phyloP scores from a whole-genome alignment of 805 yeast species.

The Kluyveromyces nonfermentans region DNA sequence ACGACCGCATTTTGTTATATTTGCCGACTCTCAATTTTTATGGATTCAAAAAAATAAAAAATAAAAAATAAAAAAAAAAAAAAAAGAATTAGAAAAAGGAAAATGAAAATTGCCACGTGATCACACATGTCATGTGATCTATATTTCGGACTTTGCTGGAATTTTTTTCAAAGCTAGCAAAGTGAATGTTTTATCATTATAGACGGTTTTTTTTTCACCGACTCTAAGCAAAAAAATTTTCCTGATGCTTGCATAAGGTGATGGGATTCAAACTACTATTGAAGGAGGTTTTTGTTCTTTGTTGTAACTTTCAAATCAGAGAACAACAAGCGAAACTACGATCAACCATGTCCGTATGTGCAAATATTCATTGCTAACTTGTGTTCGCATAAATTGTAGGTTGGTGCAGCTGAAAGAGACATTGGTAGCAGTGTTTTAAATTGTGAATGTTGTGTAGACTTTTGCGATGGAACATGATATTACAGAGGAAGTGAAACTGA shows the following conservation, averaged over 20 bases:
- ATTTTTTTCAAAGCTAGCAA: background rate
- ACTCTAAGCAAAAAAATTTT: background rate
- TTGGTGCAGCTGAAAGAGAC: background rate
- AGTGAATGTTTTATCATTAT: background rate
- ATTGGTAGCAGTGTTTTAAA: background rate
- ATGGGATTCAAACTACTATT: background rate
- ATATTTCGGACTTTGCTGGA: background rate
- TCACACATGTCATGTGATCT: background rate
- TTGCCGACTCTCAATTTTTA: too few relatives aligned
- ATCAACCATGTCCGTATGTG: conserved; percentile 1
- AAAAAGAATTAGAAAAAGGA: too few relatives aligned
- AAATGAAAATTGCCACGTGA: too few relatives aligned
- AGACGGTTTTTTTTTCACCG: background rate
- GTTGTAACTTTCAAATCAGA: too few relatives aligned
- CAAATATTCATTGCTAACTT: background rate
- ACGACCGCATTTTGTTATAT: too few relatives aligned
- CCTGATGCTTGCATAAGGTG: background rate
- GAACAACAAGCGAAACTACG: background rate
- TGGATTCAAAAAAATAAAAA: too few relatives aligned
- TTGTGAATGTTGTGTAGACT: background rate
- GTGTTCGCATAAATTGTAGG: background rate
- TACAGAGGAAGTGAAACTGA: too few relatives aligned
- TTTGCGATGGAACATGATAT: too few relatives aligned
- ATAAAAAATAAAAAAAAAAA: too few relatives aligned
- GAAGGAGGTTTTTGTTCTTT: too few relatives aligned